These are phyloP conservation scores for Hymenoscyphus repandus DNA, from an alignment of 2,329 filamentous ascomycete genomes.

Conservation along the genomic window DNA sequence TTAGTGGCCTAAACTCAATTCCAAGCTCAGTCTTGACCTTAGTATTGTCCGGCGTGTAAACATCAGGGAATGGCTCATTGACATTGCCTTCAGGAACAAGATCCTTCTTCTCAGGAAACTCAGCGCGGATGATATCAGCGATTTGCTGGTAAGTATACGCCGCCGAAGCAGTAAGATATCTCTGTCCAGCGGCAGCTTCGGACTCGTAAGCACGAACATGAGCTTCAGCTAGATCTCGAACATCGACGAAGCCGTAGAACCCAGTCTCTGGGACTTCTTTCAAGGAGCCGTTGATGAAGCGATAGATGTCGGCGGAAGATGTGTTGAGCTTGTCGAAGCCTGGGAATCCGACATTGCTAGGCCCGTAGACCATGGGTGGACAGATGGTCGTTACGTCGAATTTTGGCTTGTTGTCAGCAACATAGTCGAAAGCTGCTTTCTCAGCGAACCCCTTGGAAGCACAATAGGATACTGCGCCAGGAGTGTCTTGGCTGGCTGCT, in stretches of 20 bases:
- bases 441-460: slow-evolving; percentile 59
- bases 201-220: slow-evolving; percentile 53
- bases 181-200: slow-evolving; percentile 50
- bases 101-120: slow-evolving; percentile 47
- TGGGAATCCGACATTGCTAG: slow-evolving; percentile 54
- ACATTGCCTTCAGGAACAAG: slow-evolving; percentile 37
- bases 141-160: slow-evolving; percentile 56
- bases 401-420: slow-evolving; percentile 44
- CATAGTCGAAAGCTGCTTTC: slow-evolving; percentile 57
- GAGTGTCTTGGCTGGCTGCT: slow-evolving; percentile 26
- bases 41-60: slow-evolving; percentile 20
- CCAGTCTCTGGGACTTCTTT: slow-evolving; percentile 49
- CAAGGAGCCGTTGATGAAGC: slow-evolving; percentile 54
- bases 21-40: slow-evolving; percentile 24
- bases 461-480: slow-evolving; percentile 22
- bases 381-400: slow-evolving; percentile 57
- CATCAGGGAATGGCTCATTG: slow-evolving; percentile 11
- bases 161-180: slow-evolving; percentile 56
- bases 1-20: slow-evolving; percentile 20
- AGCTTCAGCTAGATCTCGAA: slow-evolving; percentile 54
- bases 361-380: slow-evolving; percentile 57
- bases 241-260: slow-evolving; percentile 47
- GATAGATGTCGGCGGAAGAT: slow-evolving; percentile 62
- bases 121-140: slow-evolving; percentile 47
- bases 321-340: slow-evolving; percentile 61